Evolutionary conservation across 2,329 filamentous ascomycete species (phyloP).

Genomic region (Pestalotiopsis sp.): DNA sequence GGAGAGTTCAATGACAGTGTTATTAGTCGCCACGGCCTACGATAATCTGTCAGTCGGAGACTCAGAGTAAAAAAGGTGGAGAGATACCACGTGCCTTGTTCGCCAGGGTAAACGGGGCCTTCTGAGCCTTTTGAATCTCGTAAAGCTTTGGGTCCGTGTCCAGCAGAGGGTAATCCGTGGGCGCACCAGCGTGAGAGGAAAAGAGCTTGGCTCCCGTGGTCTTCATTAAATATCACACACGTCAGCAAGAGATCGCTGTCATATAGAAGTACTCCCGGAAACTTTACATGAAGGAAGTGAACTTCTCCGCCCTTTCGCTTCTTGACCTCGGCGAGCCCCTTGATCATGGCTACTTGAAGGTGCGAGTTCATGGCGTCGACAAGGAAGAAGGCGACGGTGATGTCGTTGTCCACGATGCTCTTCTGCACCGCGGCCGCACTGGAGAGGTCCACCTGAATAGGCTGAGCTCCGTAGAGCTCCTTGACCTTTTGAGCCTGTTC

Average conservation of each 20-base stretch:
- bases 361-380: slow-evolving; percentile 37
- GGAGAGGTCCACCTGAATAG: slow-evolving; percentile 39
- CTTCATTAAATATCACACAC: slow-evolving; percentile 18
- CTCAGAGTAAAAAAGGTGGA: background rate
- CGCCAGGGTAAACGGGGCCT: slow-evolving; percentile 21
- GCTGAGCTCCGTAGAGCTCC: slow-evolving; percentile 39
- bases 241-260: background rate
- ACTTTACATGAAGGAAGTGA: slow-evolving; percentile 46
- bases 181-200: slow-evolving; percentile 44
- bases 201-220: slow-evolving; percentile 55
- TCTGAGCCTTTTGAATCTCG: slow-evolving; percentile 40
- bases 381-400: slow-evolving; percentile 49
- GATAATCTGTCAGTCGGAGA: background rate
- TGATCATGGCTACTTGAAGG: slow-evolving; percentile 41
- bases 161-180: slow-evolving; percentile 38
- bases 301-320: slow-evolving; percentile 38
- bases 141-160: slow-evolving; percentile 46
- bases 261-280: no score
- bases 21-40: slow-evolving; percentile 42
- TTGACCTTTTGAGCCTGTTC: slow-evolving; percentile 45
- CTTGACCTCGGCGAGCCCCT: slow-evolving; percentile 44
- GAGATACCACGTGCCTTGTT: slow-evolving; percentile 21
- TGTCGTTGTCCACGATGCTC: slow-evolving; percentile 40
- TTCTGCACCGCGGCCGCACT: slow-evolving; percentile 35
- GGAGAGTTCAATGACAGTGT: slow-evolving; percentile 41